Base-by-base conservation (phyloP, 495 filamentous ascomycete genomes). In the Hypoxylon lienhwacheense region DNA sequence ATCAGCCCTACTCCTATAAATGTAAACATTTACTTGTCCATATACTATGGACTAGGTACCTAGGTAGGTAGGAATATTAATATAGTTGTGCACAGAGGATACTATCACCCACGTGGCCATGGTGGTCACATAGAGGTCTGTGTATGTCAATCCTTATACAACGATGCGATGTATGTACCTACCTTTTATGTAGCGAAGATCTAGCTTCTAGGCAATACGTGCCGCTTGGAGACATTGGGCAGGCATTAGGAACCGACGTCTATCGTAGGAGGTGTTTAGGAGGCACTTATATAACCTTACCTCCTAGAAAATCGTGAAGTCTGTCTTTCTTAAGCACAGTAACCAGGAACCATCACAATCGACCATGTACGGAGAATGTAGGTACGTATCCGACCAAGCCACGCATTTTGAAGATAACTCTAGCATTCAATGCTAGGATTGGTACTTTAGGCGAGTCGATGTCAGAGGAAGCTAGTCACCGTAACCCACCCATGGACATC, bases 61-160 rank as follows among this genome's bases (percentile, higher is more conserved):
- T n/a, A n/a, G n/a, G n/a, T n/a, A n/a, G n/a, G n/a, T n/a, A n/a
- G n/a, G n/a, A n/a, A 42, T 28, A 22, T 34, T 21, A 8, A 4
- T 7, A 14, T 24, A 34, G 26, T 2, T 34, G 29, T 15, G 21
- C 36, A 29, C 37, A 41, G 36, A 34, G 11, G 31, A 31, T 37
- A 46, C n/a, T 37, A 11, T 43, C 39, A 53, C 47, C 52, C 58
- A 61, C 58, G 58, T 61, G 58, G 58, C 47, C 47, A 42, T 37
- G 12, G n/a, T 37, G 19, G 41, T 61, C 51, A 55, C 51, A 55
- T 40, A 46, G 35, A 32, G n/a, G 26, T 36, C 28, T 16, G 34
- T 58, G 46, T 16, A 21, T 35, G n/a, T 40, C n/a, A n/a, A n/a
- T n/a, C 34, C 12, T 20, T 50, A 22, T 20, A 29, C 29, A 22